Evolutionary conservation across 192 early-diverging fungal genomes (phyloP), one percentile per base, ranked within the genome.

Genomic region (Backusella parvicylindrica): DNA sequence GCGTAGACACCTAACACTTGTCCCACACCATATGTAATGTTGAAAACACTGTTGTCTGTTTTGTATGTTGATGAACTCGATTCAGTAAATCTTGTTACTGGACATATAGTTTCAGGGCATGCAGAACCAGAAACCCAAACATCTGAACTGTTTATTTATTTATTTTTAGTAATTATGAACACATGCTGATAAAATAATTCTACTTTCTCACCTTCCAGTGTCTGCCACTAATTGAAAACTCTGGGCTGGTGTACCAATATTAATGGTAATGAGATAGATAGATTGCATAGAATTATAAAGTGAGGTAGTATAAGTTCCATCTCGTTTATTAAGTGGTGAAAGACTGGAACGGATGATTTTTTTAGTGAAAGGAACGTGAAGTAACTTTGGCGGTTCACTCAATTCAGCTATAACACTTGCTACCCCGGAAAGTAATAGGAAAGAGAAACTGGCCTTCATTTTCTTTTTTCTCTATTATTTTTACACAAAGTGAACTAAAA

Each of bases 11-110:
- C 83, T 21, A 41, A 21, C 23, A 70, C 80, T 36, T 33, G 31
- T 18, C 83, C 83, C 4, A 68, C 35, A 5, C 83, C 80, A 28
- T 82, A 84, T 43, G 36, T 12, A 2, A 82, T 72, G 3, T 15
- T 13, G 30, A 82, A 84, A 0, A 33, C 0, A n/a, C 66, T 21
- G 8, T 50, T 77, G 0, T 49, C 68, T 3, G n/a, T 16, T 18
- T 71, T 72, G n/a, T 79, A 79, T 28, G 75, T 76, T 0, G 65
- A 64, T 32, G 80, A 82, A 5, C 71, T 71, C 6, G 37, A 23
- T 26, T 15, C 2, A 38, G 76, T 64, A 30, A 81, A 84, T 16
- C 37, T 40, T 16, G 36, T 35, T 43, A 75, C 64, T 11, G 69
- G 64, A 31, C 83, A 84, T 4, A 65, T 12, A 11, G 26, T 18